Conservation (phyloP, 441 rosid species). For the Geranium incanum region DNA sequence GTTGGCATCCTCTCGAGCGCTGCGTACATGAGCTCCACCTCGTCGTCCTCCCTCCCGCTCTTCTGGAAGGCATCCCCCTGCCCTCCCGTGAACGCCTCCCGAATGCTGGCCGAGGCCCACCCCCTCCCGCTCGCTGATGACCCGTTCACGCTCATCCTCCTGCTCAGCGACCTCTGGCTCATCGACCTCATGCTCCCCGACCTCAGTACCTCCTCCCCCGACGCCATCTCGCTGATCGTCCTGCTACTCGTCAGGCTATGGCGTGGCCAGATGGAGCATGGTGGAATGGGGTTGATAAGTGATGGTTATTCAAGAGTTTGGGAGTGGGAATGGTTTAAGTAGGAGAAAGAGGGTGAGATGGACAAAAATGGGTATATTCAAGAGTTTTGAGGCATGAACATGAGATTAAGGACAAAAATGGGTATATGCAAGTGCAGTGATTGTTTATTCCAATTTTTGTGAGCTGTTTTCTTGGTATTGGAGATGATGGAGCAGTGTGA, state of each 20-base stretch:
- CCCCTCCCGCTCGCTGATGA: conserved; percentile 33
- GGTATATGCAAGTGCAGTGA: neutral
- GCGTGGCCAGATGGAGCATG: too few relatives aligned
- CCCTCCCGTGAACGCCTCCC: conserved; percentile 34
- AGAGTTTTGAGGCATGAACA: neutral
- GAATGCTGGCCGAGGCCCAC: conserved; percentile 39
- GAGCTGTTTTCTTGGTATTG: neutral
- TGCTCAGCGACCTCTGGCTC: conserved; percentile 24
- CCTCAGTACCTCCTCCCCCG: conserved; percentile 14
- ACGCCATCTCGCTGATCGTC: conserved; percentile 16
- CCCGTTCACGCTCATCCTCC: conserved; percentile 18
- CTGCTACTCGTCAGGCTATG: neutral
- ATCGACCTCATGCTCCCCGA: conserved; percentile 23
- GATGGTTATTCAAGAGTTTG: too few relatives aligned
- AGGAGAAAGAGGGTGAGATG: neutral
- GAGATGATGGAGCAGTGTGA: neutral
- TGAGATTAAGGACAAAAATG: neutral
- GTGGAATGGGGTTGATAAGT: too few relatives aligned
- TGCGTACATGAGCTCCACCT: conserved; percentile 59
- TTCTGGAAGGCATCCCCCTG: conserved; percentile 36
- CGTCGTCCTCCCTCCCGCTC: conserved; percentile 48
- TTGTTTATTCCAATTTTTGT: neutral
- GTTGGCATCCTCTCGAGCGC: conserved; percentile 62
- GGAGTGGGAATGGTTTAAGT: neutral
- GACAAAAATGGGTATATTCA: neutral